Evolutionary conservation across 2,329 filamentous ascomycete species (phyloP), one percentile per base, ranked within the genome.

Genomic region (Curvularia hawaiiensis): DNA sequence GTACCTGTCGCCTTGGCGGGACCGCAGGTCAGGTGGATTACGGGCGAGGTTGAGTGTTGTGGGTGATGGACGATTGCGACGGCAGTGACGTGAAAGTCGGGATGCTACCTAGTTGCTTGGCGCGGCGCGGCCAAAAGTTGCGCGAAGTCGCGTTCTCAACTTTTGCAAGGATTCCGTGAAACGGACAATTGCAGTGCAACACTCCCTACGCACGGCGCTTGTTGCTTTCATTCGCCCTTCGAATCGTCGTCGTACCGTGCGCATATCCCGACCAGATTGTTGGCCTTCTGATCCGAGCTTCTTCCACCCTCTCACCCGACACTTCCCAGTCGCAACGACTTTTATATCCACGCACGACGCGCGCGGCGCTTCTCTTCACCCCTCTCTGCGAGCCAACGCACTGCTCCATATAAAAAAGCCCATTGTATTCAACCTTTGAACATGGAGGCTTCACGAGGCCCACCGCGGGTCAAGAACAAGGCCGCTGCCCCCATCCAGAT

Each of bases 401-500:
- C 33, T 46, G 31, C 8, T 40, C 43, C 30, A 45, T 24, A 41
- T n/a, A 43, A 20, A 31, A 45, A 24, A 5, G 3, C 4, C 45
- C 45, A 2, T 35, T 26, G 31, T 30, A 54, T 35, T 18, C 31
- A 20, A n/a, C 16, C 26, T 20, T 12, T 39, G 9, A 85, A 61
- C 63, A 97, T 98, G 93, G 94, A 98, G 83, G 87, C 89, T 56
- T 89, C 72, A 62, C 89, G 94, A 64, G 95, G 94, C 69, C 94
- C 95, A 57, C 94, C 95, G 12, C 85, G 92, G 85, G 95, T 99
- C 83, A 98, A 98, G 79, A 98, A 99, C 84, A 99, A 99, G 89
- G 92, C 91, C 65, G 85, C 95, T 1, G 94, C 94, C 80, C 91
- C 79, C 43, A 72, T 79, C 58, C 79, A 98, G 80, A 97, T 99